Percentiles rank a stretch among this genome's conserved stretches.
Conservation (phyloP, 805 yeast genomes). For the Yamadazyma philogaea region DNA sequence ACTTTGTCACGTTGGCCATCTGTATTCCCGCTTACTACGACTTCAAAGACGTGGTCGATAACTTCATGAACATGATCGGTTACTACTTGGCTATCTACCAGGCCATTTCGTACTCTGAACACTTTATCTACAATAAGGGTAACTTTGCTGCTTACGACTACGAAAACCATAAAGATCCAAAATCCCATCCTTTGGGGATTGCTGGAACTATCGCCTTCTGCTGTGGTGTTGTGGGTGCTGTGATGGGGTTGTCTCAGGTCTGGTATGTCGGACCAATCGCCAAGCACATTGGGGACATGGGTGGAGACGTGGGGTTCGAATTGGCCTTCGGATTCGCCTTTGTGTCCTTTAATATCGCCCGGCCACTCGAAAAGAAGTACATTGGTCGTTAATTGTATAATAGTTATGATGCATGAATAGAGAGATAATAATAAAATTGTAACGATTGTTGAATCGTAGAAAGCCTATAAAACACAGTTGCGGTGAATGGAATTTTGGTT, state of each 20-base stretch:
- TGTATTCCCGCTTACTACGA: slow-evolving; percentile 84
- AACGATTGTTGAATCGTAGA: background rate
- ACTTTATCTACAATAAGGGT: slow-evolving; percentile 71
- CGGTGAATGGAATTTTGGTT: no score
- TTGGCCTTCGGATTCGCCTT: slow-evolving; percentile 66
- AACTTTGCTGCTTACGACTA: slow-evolving; percentile 58
- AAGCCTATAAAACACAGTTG: no score
- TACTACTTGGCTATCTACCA: slow-evolving; percentile 88
- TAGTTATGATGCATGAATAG: background rate
- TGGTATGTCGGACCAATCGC: slow-evolving; percentile 81
- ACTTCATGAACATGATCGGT: slow-evolving; percentile 89
- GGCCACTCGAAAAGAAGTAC: slow-evolving; percentile 68
- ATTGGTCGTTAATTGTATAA: slow-evolving; percentile 38
- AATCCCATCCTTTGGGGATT: slow-evolving; percentile 64
- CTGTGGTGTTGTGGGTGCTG: slow-evolving; percentile 83
- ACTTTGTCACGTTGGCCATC: slow-evolving; percentile 74
- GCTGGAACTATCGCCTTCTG: slow-evolving; percentile 80
- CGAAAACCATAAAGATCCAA: slow-evolving; percentile 55
- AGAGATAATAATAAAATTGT: background rate
- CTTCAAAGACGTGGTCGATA: slow-evolving; percentile 68
- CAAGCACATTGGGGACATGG: slow-evolving; percentile 54
- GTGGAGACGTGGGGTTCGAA: slow-evolving; percentile 89
- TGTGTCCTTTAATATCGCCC: slow-evolving; percentile 51
- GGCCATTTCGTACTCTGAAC: slow-evolving; percentile 75
- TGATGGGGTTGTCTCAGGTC: slow-evolving; percentile 79